These are phyloP conservation scores for Colletotrichum cereale DNA, from an alignment of 2,329 filamentous ascomycete genomes.

Conservation along the genomic window DNA sequence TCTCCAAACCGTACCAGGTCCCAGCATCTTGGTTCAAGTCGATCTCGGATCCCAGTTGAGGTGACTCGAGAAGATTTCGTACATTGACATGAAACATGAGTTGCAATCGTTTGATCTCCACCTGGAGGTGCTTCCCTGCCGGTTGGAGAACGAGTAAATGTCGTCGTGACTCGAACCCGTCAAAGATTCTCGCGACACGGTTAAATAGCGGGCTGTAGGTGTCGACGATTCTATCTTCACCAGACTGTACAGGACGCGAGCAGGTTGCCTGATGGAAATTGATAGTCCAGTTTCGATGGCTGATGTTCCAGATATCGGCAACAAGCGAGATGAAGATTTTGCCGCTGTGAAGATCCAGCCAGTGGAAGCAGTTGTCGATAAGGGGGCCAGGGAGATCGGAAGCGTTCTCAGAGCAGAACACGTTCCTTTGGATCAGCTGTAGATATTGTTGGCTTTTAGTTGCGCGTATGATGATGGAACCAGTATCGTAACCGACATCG, in stretches of 20 bases:
- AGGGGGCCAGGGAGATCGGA: conserved; percentile 66
- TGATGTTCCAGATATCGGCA: conserved; percentile 38
- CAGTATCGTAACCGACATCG: conserved; percentile 65
- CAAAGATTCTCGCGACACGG: conserved; percentile 59
- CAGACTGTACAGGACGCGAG: conserved; percentile 24
- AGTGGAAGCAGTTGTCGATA: conserved; percentile 67
- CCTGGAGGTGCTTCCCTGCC: conserved; percentile 45
- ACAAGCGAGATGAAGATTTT: conserved; percentile 45
- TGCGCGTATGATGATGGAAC: conserved; percentile 58
- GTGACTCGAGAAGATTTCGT: conserved; percentile 57
- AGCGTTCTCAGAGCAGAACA: conserved; percentile 44
- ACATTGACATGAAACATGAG: conserved; percentile 65
- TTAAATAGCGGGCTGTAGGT: conserved; percentile 57
- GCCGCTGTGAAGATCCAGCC: conserved; percentile 61
- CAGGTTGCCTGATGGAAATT: conserved; percentile 44
- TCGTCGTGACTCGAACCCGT: conserved; percentile 59
- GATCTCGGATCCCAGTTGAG: conserved; percentile 64
- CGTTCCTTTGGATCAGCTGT: conserved; percentile 49
- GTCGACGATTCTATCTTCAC: conserved; percentile 58
- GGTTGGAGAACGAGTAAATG: conserved; percentile 63
- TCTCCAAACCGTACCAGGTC: conserved; percentile 69
- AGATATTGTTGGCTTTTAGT: conserved; percentile 29
- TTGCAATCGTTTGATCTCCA: conserved; percentile 66
- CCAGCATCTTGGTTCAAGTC: conserved; percentile 70
- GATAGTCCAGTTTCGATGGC: conserved; percentile 50